These are phyloP conservation scores for Rhizopogon parksii DNA, from an alignment of 1,284 basidiomycete species.

Conservation along the genomic window DNA sequence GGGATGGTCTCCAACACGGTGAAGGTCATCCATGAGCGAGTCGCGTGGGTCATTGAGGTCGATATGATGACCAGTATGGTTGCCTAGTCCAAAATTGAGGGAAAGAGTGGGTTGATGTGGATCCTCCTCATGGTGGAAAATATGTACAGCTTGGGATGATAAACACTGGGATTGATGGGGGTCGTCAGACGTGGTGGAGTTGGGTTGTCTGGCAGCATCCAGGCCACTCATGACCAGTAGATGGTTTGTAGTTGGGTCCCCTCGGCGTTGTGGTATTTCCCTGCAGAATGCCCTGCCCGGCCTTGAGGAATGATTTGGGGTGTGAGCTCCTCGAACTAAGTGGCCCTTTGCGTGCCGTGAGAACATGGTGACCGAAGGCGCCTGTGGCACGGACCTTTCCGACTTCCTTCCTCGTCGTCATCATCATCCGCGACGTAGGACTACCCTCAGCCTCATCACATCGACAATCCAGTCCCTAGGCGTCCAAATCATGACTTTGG, in stretches of 20 bases:
- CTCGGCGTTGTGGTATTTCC: constrained; percentile 1
- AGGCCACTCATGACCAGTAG: constrained; percentile 28
- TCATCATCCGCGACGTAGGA: too few species aligned
- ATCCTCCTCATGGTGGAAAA: constrained; percentile 24
- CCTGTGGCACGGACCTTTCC: constrained; percentile 1
- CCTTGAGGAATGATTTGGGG: constrained; percentile 1
- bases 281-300: neutral
- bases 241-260: neutral
- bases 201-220: constrained; percentile 19
- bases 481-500: too few species aligned
- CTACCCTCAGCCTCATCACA: too few species aligned
- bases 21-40: constrained; percentile 30
- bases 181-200: constrained; percentile 26
- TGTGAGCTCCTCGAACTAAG: constrained; percentile 5
- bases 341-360: constrained; percentile 25
- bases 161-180: constrained; percentile 24
- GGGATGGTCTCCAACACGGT: constrained; percentile 28
- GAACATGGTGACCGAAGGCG: constrained; percentile 11
- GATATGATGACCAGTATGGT: constrained; percentile 22
- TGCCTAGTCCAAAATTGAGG: constrained; percentile 23
- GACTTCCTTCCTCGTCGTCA: neutral
- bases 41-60: constrained; percentile 27
- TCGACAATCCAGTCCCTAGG: too few species aligned
- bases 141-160: constrained; percentile 28
- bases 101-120: constrained; percentile 23